These are phyloP conservation scores for Penicillium oxalicum DNA, from an alignment of 2,329 filamentous ascomycete genomes.

Conservation along the genomic window DNA sequence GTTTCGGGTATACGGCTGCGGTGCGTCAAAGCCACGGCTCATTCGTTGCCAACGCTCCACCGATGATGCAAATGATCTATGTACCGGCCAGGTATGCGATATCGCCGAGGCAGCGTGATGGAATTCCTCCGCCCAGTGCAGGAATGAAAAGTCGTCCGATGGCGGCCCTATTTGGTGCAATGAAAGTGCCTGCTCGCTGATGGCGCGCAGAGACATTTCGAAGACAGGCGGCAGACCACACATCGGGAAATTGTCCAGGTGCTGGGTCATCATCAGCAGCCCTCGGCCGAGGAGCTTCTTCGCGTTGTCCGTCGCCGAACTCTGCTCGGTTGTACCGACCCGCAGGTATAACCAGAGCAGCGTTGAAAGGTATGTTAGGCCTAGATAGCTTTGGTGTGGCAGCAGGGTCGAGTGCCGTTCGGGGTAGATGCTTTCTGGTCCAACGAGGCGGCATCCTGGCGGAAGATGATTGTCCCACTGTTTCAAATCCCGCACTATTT, in stretches of 20 bases:
- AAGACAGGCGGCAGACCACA: slow-evolving; percentile 36
- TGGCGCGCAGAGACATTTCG: slow-evolving; percentile 32
- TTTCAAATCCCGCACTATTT: slow-evolving; percentile 32
- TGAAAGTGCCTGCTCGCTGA: slow-evolving; percentile 30
- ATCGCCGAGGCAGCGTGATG: slow-evolving; percentile 24
- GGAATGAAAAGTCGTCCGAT: slow-evolving; percentile 29
- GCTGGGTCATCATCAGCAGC: slow-evolving; percentile 32
- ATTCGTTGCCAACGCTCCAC: slow-evolving; percentile 27
- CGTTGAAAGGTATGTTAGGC: slow-evolving; percentile 33
- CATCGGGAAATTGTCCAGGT: slow-evolving; percentile 34
- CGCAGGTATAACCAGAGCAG: slow-evolving; percentile 33
- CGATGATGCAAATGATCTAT: slow-evolving; percentile 25
- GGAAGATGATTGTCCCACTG: slow-evolving; percentile 34
- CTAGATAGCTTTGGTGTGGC: slow-evolving; percentile 37
- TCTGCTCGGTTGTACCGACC: slow-evolving; percentile 28
- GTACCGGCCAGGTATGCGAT: slow-evolving; percentile 30
- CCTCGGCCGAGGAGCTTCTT: slow-evolving; percentile 34
- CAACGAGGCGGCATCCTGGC: slow-evolving; percentile 33
- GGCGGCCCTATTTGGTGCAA: slow-evolving; percentile 26
- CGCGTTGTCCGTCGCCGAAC: slow-evolving; percentile 29
- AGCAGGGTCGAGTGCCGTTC: slow-evolving; percentile 33
- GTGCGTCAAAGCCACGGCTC: slow-evolving; percentile 10
- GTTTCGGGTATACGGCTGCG: slow-evolving; percentile 4
- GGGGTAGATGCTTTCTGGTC: slow-evolving; percentile 32
- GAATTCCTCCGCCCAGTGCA: slow-evolving; percentile 31